phyloP scores from a whole-genome alignment of 352 stramenopile genomes.

The Phytopythium delawarense region DNA sequence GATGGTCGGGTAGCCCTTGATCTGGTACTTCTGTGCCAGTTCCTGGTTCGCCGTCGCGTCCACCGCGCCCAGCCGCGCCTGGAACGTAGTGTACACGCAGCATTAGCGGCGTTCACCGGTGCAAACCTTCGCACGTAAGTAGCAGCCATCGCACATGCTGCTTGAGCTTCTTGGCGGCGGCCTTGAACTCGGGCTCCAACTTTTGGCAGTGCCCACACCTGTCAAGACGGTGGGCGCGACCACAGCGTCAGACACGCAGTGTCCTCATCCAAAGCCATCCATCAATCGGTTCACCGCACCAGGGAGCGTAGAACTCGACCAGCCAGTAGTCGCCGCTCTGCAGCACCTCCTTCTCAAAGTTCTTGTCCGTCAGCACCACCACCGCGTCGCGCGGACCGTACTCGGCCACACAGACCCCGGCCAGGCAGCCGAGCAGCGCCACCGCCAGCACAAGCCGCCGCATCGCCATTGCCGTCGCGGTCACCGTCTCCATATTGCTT shows the following conservation, averaged over 20 bases:
- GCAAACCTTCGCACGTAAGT: background rate
- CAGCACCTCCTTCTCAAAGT: slow-evolving; percentile 81
- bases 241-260: background rate
- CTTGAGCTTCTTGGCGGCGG: slow-evolving; percentile 83
- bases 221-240: background rate
- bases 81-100: background rate
- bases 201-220: slow-evolving; percentile 91
- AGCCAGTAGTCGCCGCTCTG: slow-evolving; percentile 85
- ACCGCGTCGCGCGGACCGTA: slow-evolving; percentile 57
- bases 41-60: slow-evolving; percentile 57
- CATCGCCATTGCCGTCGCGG: slow-evolving; percentile 5
- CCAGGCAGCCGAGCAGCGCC: background rate
- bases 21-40: slow-evolving; percentile 70
- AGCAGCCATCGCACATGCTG: slow-evolving; percentile 37
- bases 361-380: slow-evolving; percentile 73
- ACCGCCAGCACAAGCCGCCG: slow-evolving; percentile 15
- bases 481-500: background rate
- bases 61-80: slow-evolving; percentile 67
- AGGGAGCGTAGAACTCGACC: slow-evolving; percentile 93
- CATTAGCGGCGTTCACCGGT: background rate
- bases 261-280: too few relatives aligned
- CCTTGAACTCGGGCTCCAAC: slow-evolving; percentile 87
- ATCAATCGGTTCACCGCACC: slow-evolving; percentile 23
- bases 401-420: slow-evolving; percentile 17
- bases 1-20: slow-evolving; percentile 80